Percentiles rank a stretch among this genome's conserved stretches.
phyloP scores from a whole-genome alignment of 345 rosid species.

The Citrus australasica region DNA sequence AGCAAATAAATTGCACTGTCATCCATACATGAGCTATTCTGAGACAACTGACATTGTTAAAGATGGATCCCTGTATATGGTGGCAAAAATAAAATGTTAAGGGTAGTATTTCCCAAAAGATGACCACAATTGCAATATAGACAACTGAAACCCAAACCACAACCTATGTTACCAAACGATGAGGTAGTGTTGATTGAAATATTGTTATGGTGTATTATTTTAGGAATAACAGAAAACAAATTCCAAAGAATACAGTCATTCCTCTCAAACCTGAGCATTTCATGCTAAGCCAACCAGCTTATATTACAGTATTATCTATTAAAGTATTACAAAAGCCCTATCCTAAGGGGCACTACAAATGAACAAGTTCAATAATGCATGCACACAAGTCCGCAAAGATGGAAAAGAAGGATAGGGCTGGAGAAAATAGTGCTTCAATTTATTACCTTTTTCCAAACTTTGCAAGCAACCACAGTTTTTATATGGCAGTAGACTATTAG shows the following conservation, averaged over 20 bases:
- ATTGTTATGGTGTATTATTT: neutral
- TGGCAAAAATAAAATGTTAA: neutral
- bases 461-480: neutral
- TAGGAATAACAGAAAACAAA: neutral
- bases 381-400: neutral
- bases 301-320: neutral
- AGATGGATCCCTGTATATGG: neutral
- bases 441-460: neutral
- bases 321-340: neutral
- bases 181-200: neutral
- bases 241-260: neutral
- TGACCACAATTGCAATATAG: neutral
- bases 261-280: conserved; percentile 2
- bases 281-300: neutral
- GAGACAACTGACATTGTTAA: conserved; percentile 1
- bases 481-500: neutral
- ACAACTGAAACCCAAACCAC: neutral
- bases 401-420: neutral
- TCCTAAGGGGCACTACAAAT: neutral
- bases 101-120: neutral
- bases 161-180: neutral
- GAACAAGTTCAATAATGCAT: neutral
- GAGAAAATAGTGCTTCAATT: neutral
- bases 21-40: neutral
- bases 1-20: neutral